Evolutionary conservation across 192 early-diverging fungal genomes (phyloP), one percentile per base, ranked within the genome.

Genomic region (Coemansia guatemalensis): DNA sequence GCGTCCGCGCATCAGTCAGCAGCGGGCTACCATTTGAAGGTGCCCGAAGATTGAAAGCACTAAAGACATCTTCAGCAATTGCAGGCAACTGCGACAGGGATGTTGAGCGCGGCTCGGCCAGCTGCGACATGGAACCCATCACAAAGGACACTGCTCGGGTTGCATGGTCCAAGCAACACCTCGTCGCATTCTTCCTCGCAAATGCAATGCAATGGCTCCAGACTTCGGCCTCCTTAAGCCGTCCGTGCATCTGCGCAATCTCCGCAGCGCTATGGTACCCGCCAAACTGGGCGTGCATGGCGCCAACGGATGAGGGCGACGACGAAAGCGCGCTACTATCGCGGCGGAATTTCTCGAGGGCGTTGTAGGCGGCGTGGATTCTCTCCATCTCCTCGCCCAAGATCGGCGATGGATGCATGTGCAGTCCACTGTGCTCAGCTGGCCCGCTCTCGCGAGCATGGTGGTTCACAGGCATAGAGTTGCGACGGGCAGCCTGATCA

Each of bases 201-300:
- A 53, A 32, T 14, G 56, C 61, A 20, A 51, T 48, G 44, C 76
- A 79, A 32, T 60, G 26, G 52, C 44, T 30, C 76, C 76, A 79
- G 5, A 73, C 64, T 1, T 62, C 65, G 50, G 51, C 25, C 58
- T 73, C 71, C 2, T 44, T 54, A 25, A 79, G 48, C 47, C 18
- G 54, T 4, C 71, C 67, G 39, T 79, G 71, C 67, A 79, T 70
- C 60, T 69, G 62, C 35, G 76, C 59, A 30, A 79, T 60, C 27
- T 73, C 71, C 4, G 59, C 65, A 21, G 51, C 71, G 8, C 69
- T 63, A 23, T 79, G 64, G 51, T 58, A 70, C 12, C 67, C 67
- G 17, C 71, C 69, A 49, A 65, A 66, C 47, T 55, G n/a, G 7
- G 33, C 47, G 25, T 52, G 48, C 1, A 58, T 64, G 21, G 29